phyloP scores from a whole-genome alignment of 768 basidiomycete genomes.

The Pleurotus sapidus region DNA sequence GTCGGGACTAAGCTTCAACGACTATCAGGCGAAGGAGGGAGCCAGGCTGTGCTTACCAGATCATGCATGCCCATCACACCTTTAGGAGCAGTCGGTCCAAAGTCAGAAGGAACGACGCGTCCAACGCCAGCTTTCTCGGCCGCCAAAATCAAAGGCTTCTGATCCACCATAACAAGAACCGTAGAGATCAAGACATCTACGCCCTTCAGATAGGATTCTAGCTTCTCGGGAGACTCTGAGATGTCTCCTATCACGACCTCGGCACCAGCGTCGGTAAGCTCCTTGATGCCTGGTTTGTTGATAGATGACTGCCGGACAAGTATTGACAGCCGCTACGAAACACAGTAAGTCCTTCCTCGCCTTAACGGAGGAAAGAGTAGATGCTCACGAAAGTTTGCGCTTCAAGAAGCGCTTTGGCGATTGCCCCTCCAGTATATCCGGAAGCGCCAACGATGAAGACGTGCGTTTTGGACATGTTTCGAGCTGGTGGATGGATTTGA shows the following conservation, averaged over 20 bases:
- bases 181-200: conserved; percentile 4
- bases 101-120: neutral
- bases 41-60: neutral
- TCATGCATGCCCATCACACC: neutral
- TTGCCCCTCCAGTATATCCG: neutral
- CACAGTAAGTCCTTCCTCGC: neutral
- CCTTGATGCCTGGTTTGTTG: neutral
- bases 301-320: neutral
- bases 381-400: neutral
- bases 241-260: neutral
- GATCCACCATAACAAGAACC: neutral
- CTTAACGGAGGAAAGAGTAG: neutral
- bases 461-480: neutral
- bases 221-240: neutral
- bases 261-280: neutral
- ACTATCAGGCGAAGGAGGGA: neutral
- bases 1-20: neutral
- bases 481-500: no score
- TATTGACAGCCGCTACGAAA: neutral
- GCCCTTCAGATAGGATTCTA: neutral
- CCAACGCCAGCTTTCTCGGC: conserved; percentile 1
- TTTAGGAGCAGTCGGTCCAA: neutral
- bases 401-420: neutral
- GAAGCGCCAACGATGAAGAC: neutral
- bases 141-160: neutral